These are phyloP conservation scores for Erysimum cheiri DNA, from an alignment of 441 rosid genomes.

Conservation along the genomic window DNA sequence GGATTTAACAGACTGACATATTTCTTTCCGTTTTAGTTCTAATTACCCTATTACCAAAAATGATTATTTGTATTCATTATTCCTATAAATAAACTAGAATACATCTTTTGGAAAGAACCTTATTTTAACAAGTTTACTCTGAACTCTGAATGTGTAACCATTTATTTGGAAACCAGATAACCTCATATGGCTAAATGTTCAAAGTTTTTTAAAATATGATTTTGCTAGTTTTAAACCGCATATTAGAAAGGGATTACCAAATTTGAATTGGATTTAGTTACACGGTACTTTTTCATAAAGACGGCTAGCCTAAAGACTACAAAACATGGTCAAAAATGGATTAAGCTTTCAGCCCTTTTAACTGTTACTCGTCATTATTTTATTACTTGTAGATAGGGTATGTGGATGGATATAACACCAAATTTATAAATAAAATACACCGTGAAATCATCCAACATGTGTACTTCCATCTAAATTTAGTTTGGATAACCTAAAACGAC, in stretches of 20 bases:
- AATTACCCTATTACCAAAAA: not conserved
- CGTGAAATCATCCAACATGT: not conserved
- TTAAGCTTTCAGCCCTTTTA: slow-evolving; percentile 8
- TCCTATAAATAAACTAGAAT: not conserved
- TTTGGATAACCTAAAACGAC: not conserved
- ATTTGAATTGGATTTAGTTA: slow-evolving; percentile 24
- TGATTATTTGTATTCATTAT: not conserved
- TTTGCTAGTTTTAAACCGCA: slow-evolving; percentile 2
- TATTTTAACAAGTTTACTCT: slow-evolving; percentile 10
- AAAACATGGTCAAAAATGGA: slow-evolving; percentile 10
- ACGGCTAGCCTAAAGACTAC: slow-evolving; percentile 3
- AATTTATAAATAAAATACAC: not conserved
- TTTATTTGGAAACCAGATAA: slow-evolving; percentile 9
- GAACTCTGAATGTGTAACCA: slow-evolving; percentile 10
- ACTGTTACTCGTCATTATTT: not conserved
- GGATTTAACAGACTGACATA: slow-evolving; percentile 7
- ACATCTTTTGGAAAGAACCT: not conserved
- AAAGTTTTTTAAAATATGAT: not conserved
- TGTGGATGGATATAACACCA: not conserved
- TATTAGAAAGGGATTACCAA: not conserved
- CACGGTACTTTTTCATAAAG: not conserved
- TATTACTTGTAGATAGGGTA: not conserved
- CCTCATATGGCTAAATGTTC: slow-evolving; percentile 13
- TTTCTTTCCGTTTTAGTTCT: slow-evolving; percentile 23
- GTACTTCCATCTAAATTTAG: not conserved